Conservation (phyloP, 1,284 basidiomycete species). For the Meira miltonrushii region DNA sequence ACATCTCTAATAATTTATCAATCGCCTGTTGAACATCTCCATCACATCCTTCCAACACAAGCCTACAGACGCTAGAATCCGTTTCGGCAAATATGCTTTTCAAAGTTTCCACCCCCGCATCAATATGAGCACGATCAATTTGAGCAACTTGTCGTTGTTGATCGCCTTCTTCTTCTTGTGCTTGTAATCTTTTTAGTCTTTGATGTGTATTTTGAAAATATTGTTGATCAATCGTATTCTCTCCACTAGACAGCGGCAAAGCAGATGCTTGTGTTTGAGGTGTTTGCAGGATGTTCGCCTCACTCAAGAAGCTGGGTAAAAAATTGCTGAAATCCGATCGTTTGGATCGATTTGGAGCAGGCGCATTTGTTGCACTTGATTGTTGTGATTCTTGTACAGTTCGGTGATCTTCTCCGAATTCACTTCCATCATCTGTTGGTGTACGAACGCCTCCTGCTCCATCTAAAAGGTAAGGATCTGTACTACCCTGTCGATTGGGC, state of each 20-base stretch:
- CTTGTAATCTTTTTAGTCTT: not conserved
- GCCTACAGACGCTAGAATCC: slow-evolving; percentile 8
- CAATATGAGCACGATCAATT: slow-evolving; percentile 7
- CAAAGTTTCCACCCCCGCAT: slow-evolving; percentile 10
- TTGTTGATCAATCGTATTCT: not conserved
- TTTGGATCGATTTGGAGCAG: not conserved
- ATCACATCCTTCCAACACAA: slow-evolving; percentile 13
- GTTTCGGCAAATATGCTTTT: slow-evolving; percentile 9
- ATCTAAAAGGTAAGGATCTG: slow-evolving; percentile 9
- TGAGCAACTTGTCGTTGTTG: not conserved
- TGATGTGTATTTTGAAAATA: not conserved
- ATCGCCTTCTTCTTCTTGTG: slow-evolving; percentile 3
- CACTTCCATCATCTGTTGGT: slow-evolving; percentile 10
- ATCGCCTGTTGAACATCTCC: slow-evolving; percentile 11
- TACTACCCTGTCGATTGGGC: slow-evolving; percentile 4
- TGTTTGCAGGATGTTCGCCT: not conserved
- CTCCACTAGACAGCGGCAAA: not conserved
- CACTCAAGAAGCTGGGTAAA: slow-evolving; percentile 8
- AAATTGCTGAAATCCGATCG: slow-evolving; percentile 7
- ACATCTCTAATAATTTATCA: slow-evolving; percentile 13
- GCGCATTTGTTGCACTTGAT: not conserved
- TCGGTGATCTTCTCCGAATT: too few species aligned
- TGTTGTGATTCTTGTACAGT: not conserved
- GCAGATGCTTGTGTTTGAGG: not conserved
- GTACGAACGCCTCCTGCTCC: slow-evolving; percentile 8